Percentiles rank a stretch among this genome's conserved stretches.
phyloP scores from a whole-genome alignment of 1,284 basidiomycete genomes.

The Cryptococcus depauperatus region DNA sequence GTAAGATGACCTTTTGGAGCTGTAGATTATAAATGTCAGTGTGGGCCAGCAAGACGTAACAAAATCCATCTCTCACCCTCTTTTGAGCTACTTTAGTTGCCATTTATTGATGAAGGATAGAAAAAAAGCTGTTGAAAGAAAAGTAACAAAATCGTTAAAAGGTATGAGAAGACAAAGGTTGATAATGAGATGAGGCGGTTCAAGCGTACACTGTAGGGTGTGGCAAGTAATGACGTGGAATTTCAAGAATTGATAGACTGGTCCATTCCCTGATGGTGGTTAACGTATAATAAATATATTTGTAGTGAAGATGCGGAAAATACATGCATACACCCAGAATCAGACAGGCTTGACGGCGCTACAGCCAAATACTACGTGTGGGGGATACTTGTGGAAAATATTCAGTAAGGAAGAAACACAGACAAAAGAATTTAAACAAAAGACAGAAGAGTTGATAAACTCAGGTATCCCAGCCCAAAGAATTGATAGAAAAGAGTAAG shows the following conservation, averaged over 20 bases:
- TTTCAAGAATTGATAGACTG: no score
- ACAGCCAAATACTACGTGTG: background rate
- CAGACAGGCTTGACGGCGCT: background rate
- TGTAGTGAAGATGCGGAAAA: background rate
- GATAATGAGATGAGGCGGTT: no score
- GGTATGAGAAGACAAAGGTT: no score
- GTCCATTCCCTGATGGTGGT: no score
- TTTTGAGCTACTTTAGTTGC: conserved; percentile 46
- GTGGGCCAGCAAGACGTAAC: background rate
- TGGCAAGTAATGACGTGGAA: no score
- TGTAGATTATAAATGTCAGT: conserved; percentile 6
- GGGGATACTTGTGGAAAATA: background rate
- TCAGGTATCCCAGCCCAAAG: no score
- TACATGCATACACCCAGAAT: conserved; percentile 11
- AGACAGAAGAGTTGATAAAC: background rate
- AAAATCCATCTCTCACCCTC: conserved; percentile 30
- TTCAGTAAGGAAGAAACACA: background rate
- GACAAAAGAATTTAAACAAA: background rate
- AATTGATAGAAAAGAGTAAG: background rate
- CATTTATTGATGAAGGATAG: conserved; percentile 18
- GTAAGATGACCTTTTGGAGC: conserved; percentile 44
- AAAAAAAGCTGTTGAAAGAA: background rate
- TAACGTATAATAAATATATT: background rate
- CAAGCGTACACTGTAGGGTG: no score
- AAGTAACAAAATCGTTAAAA: background rate